A percentile compares a stretch with the other conserved stretches of the same genome.
Evolutionary conservation across 2,329 filamentous ascomycete genomes (phyloP).

Genomic region (Aspergillus sp.): DNA sequence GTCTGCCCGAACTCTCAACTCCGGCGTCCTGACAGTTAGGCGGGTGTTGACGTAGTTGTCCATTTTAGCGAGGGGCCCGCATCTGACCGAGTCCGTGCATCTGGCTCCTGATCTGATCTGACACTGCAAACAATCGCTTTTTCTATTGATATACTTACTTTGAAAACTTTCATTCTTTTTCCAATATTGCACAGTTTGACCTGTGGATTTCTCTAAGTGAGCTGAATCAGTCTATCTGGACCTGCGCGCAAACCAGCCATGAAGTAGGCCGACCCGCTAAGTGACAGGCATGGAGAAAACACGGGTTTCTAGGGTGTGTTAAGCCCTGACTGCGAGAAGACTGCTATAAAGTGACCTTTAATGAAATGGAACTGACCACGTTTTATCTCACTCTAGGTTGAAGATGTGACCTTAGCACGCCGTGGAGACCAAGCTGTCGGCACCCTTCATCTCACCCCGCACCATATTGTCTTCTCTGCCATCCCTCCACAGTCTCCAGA

Average conservation of each 20-base stretch:
- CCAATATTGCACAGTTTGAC: background rate
- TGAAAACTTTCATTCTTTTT: background rate
- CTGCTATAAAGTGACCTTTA: background rate
- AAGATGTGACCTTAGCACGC: conserved; percentile 59
- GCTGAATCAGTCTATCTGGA: conserved; percentile 7
- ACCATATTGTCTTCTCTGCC: conserved; percentile 66
- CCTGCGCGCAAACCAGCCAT: conserved; percentile 20
- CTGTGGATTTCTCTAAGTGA: background rate
- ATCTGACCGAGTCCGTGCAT: conserved; percentile 21
- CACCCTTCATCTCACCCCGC: conserved; percentile 61
- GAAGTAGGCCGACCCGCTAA: conserved; percentile 33
- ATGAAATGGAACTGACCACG: conserved; percentile 1
- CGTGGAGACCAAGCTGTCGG: conserved; percentile 58
- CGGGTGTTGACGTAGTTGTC: conserved; percentile 11
- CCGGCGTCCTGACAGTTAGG: background rate
- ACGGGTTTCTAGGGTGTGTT: conserved; percentile 44
- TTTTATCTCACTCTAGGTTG: conserved; percentile 38
- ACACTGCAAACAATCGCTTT: background rate
- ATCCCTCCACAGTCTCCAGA: conserved; percentile 43
- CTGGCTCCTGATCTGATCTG: conserved; percentile 11
- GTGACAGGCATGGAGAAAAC: conserved; percentile 45
- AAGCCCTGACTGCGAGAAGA: background rate
- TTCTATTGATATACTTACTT: background rate
- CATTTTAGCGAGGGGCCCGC: conserved; percentile 23
- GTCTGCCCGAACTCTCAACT: background rate